These are phyloP conservation scores for Kernera saxatilis DNA, from an alignment of 345 rosid species.

Conservation along the genomic window DNA sequence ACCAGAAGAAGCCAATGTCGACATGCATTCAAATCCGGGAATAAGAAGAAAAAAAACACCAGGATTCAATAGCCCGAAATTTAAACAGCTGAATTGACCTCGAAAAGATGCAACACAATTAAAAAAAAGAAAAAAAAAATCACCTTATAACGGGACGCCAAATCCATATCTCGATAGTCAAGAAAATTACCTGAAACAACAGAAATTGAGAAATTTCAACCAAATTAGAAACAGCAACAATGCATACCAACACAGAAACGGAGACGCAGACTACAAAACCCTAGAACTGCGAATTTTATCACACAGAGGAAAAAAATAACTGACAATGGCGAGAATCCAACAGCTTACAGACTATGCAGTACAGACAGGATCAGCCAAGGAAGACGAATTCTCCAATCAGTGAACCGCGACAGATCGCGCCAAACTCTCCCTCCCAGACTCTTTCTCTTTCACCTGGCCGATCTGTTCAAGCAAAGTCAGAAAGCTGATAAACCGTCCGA, in stretches of 20 bases:
- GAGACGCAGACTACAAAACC: conserved; percentile 1
- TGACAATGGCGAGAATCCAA: conserved; percentile 2
- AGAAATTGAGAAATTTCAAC: background rate
- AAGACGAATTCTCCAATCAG: conserved; percentile 3
- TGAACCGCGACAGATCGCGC: conserved; percentile 6
- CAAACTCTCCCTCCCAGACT: background rate
- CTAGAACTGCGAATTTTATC: background rate
- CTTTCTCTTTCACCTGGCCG: conserved; percentile 12
- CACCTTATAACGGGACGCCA: conserved; percentile 91
- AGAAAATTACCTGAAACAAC: conserved; percentile 25
- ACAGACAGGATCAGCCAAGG: conserved; percentile 6
- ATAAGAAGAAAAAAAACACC: background rate
- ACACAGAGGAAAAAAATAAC: background rate
- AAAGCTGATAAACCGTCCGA: conserved; percentile 24
- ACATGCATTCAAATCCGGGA: background rate
- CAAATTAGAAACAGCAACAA: background rate
- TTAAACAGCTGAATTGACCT: background rate
- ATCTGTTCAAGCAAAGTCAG: conserved; percentile 32
- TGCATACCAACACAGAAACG: background rate
- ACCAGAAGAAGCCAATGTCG: background rate
- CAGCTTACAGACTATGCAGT: conserved; percentile 9
- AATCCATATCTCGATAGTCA: conserved; percentile 44
- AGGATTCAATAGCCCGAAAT: background rate
- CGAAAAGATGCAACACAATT: background rate
- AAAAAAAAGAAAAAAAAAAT: background rate